Evolutionary conservation across 805 yeast species (phyloP).

Genomic region (Yarrowia sp.): DNA sequence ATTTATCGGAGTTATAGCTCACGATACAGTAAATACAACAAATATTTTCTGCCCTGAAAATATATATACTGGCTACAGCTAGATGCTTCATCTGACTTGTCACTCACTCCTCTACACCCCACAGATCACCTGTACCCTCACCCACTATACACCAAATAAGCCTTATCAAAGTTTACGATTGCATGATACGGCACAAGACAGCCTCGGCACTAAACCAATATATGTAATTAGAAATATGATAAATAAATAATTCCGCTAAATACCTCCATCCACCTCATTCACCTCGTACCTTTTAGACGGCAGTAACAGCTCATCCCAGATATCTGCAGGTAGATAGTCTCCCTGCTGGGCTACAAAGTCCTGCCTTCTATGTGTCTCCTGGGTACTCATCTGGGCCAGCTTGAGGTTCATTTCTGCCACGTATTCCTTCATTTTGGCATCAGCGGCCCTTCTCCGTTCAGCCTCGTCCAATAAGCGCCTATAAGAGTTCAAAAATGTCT

Average conservation of each 20-base stretch:
- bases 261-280: neutral
- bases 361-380: neutral
- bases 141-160: too few relatives aligned
- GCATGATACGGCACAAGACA: too few relatives aligned
- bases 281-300: neutral
- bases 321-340: slow-evolving; percentile 17
- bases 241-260: neutral
- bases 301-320: slow-evolving; percentile 2
- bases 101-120: too few relatives aligned
- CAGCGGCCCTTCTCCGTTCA: neutral
- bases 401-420: neutral
- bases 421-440: neutral
- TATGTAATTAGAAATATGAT: too few relatives aligned
- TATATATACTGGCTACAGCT: too few relatives aligned
- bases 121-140: too few relatives aligned
- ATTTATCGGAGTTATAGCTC: too few relatives aligned
- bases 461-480: neutral
- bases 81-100: too few relatives aligned
- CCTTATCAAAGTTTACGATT: too few relatives aligned
- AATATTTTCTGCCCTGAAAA: too few relatives aligned
- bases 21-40: too few relatives aligned
- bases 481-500: neutral
- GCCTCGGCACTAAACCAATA: too few relatives aligned
- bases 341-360: slow-evolving; percentile 14
- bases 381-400: neutral